Percentiles rank a stretch among this genome's conserved stretches.
Conservation (phyloP, 1,284 basidiomycete genomes). For the Trichosporon asahii region DNA sequence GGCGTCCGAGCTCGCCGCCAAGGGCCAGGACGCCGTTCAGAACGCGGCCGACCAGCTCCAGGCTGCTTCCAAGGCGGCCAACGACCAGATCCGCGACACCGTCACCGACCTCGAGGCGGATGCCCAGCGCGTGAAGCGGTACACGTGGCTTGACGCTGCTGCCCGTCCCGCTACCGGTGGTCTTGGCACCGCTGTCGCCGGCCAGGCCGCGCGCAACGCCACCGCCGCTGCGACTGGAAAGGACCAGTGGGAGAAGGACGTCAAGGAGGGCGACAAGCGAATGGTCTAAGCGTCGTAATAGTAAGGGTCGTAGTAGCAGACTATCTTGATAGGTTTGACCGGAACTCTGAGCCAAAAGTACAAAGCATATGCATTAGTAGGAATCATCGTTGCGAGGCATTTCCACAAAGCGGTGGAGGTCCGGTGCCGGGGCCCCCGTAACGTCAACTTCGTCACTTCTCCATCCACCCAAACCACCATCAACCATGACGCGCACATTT, state of each 20-base stretch:
- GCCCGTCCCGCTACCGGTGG: not conserved
- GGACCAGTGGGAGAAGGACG: constrained; percentile 2
- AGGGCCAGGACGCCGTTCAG: not conserved
- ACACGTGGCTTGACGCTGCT: not conserved
- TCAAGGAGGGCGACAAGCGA: not conserved
- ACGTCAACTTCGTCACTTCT: not conserved
- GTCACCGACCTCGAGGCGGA: not conserved
- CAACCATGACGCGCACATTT: not conserved
- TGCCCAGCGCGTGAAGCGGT: not conserved
- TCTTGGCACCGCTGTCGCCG: not conserved
- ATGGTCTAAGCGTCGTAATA: not conserved
- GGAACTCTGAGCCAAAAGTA: not conserved
- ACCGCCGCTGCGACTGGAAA: not conserved
- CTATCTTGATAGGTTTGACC: not conserved
- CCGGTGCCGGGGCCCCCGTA: not conserved
- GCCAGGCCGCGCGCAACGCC: not conserved
- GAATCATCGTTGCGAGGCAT: not conserved
- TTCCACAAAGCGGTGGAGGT: not conserved
- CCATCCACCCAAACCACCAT: not conserved
- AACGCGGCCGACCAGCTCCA: not conserved
- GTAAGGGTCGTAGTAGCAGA: not conserved
- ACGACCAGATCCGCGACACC: not conserved
- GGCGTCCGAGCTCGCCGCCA: not conserved
- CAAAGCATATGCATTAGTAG: not conserved
- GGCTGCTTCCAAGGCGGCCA: not conserved